A percentile compares a stretch with the other conserved stretches of the same genome.
Evolutionary conservation across 495 filamentous ascomycete genomes (phyloP).

Genomic region (Emericellopsis terricola): DNA sequence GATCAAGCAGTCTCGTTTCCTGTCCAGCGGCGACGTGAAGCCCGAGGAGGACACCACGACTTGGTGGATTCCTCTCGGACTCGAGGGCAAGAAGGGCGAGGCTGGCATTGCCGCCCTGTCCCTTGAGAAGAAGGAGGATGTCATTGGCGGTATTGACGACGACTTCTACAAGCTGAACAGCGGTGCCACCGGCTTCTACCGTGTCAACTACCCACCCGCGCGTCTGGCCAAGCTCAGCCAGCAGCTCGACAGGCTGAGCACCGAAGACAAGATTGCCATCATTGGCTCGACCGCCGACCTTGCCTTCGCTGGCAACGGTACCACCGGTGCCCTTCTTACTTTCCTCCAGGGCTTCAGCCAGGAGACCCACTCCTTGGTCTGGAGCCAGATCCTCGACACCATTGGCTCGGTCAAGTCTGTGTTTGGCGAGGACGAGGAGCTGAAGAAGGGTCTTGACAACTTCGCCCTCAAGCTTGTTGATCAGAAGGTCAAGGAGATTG

Average conservation of each 20-base stretch:
- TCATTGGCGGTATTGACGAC: slow-evolving; percentile 51
- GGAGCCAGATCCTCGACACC: slow-evolving; percentile 61
- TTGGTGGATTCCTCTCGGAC: slow-evolving; percentile 90
- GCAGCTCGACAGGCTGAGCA: slow-evolving; percentile 50
- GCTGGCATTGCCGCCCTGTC: slow-evolving; percentile 30
- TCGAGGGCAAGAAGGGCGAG: slow-evolving; percentile 43
- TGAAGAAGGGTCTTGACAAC: slow-evolving; percentile 44
- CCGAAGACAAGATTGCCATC: slow-evolving; percentile 80
- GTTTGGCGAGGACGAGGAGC: slow-evolving; percentile 33
- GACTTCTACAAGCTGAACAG: slow-evolving; percentile 87
- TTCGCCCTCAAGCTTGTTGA: slow-evolving; percentile 56
- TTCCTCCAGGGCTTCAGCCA: slow-evolving; percentile 64
- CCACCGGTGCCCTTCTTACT: slow-evolving; percentile 57
- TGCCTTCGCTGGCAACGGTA: slow-evolving; percentile 69
- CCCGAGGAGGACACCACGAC: slow-evolving; percentile 69
- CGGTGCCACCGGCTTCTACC: slow-evolving; percentile 77
- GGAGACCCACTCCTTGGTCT: slow-evolving; percentile 79
- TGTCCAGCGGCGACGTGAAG: slow-evolving; percentile 73
- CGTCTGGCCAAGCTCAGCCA: slow-evolving; percentile 64
- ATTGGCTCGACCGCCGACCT: slow-evolving; percentile 85
- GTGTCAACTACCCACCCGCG: slow-evolving; percentile 73
- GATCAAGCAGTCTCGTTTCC: slow-evolving; percentile 71
- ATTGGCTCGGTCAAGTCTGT: slow-evolving; percentile 34
- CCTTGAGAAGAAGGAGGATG: slow-evolving; percentile 59
- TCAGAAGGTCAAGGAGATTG: slow-evolving; percentile 55